A percentile compares a stretch with the other conserved stretches of the same genome.
These are phyloP conservation scores for Conringia planisiliqua DNA, from an alignment of 345 rosid genomes.

Conservation along the genomic window DNA sequence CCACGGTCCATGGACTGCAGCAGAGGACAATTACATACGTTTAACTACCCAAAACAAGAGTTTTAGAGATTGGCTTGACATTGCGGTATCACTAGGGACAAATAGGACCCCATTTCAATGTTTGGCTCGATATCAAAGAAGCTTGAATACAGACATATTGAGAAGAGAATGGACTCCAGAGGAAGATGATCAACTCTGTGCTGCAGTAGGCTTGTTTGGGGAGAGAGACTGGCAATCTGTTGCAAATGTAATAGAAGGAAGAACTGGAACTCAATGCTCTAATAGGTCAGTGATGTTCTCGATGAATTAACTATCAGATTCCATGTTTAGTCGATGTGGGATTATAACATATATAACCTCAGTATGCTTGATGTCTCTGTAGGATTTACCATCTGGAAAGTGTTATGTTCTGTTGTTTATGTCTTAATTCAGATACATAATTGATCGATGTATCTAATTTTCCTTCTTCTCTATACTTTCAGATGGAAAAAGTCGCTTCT, in stretches of 20 bases:
- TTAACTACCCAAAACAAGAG: slow-evolving; percentile 53
- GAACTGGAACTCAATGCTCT: slow-evolving; percentile 84
- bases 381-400: neutral
- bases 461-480: neutral
- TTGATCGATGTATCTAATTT: neutral
- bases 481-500: slow-evolving; percentile 74
- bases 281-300: slow-evolving; percentile 53
- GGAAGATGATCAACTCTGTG: slow-evolving; percentile 65
- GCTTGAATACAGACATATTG: slow-evolving; percentile 58
- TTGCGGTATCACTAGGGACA: slow-evolving; percentile 57
- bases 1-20: slow-evolving; percentile 46
- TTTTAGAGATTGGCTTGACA: slow-evolving; percentile 57
- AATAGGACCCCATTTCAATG: slow-evolving; percentile 78
- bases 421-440: no score
- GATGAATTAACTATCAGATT: neutral
- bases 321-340: slow-evolving; percentile 8
- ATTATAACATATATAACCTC: neutral
- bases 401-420: no score
- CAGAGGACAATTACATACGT: slow-evolving; percentile 62
- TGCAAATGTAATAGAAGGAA: slow-evolving; percentile 56
- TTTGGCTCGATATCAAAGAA: slow-evolving; percentile 71
- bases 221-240: slow-evolving; percentile 75
- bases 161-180: slow-evolving; percentile 69
- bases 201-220: slow-evolving; percentile 60
- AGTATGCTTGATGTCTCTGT: neutral